Conservation (phyloP, 1,284 basidiomycete species). For the Marasmius fiardii region DNA sequence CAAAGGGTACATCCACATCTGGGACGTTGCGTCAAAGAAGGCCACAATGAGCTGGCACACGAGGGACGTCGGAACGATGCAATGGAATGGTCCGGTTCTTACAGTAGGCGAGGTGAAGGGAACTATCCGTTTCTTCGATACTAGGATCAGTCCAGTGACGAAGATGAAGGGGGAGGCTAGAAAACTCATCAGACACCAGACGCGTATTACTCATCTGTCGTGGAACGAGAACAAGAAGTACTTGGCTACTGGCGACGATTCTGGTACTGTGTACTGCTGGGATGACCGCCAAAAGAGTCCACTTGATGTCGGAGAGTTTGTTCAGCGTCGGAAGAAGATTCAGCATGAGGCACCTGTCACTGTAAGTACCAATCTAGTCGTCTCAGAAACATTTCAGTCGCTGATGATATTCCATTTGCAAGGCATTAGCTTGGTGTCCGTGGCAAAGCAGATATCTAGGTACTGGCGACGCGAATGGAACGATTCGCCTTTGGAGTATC, state of each 20-base stretch:
- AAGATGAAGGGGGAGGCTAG: conserved; percentile 53
- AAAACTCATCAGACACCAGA: conserved; percentile 48
- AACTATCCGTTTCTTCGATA: conserved; percentile 51
- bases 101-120: conserved; percentile 48
- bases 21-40: conserved; percentile 48
- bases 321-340: conserved; percentile 52
- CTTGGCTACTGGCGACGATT: conserved; percentile 51
- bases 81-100: conserved; percentile 44
- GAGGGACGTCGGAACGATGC: conserved; percentile 43
- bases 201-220: conserved; percentile 39
- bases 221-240: conserved; percentile 49
- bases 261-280: conserved; percentile 51
- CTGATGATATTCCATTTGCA: conserved; percentile 7
- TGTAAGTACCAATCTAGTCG: conserved; percentile 30
- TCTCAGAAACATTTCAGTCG: neutral
- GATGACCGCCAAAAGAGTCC: conserved; percentile 44
- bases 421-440: conserved; percentile 92
- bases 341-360: conserved; percentile 55
- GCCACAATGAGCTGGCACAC: conserved; percentile 39
- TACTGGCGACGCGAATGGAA: conserved; percentile 80
- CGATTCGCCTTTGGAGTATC: conserved; percentile 77
- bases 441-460: conserved; percentile 86
- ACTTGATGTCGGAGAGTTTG: conserved; percentile 51
- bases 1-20: conserved; percentile 38
- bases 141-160: conserved; percentile 34